Evolutionary conservation across 164 flowering plant genomes (phyloP), one percentile per base, ranked within the genome.

Genomic region (Nelumbo lutea): DNA sequence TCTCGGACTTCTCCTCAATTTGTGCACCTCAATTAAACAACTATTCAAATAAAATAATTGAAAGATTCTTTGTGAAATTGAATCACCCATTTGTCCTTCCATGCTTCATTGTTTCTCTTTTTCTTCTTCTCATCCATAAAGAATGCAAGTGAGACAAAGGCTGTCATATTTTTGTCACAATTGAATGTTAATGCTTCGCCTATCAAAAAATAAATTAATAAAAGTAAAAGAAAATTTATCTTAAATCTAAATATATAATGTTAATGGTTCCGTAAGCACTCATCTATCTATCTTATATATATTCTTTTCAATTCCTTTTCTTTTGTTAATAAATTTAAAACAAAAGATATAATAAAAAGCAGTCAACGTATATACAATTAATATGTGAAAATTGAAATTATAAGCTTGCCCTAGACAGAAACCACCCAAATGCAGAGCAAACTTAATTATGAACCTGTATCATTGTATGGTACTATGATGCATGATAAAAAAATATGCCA

Each of bases 1-100:
- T 61, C 68, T 70, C 44, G 61, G 64, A 64, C 64, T 73, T 65
- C 65, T 68, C 57, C 60, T 55, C 59, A 53, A 46, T 56, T n/a
- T 70, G 74, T 70, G 67, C 14, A 44, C 42, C 48, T 66, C 10
- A 47, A 51, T 40, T 48, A 68, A 71, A 50, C 56, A 68, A 73
- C 39, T 13, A 51, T 42, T 51, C 9, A 46, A 15, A 42, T 14
- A 47, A 64, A 65, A 59, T 58, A 27, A 64, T 9, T 10, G 63
- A 8, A 48, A 67, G 69, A 65, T 62, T 68, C 66, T 41, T 60
- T 69, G 5, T 42, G 41, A 68, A 64, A 2, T 42, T 55, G n/a
- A 14, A 62, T 57, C 53, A 7, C 57, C 42, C 61, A 38, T 57
- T 7, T 64, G 48, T 46, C 48, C 48, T 4, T 46, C 48, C 7